These are phyloP conservation scores for Cornus suecica DNA, from an alignment of 148 eudicot genomes.

Conservation along the genomic window DNA sequence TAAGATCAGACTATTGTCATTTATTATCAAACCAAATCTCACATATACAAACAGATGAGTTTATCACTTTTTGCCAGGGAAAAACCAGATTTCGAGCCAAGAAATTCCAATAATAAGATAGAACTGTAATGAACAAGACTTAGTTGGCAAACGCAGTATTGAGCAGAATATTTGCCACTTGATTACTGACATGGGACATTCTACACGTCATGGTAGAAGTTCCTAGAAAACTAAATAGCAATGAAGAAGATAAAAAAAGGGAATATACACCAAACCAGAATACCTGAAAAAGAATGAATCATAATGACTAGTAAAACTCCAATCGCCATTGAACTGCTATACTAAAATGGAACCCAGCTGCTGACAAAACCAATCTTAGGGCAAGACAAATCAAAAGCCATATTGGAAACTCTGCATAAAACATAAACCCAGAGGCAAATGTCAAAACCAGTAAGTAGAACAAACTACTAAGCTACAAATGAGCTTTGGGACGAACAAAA, in stretches of 20 bases:
- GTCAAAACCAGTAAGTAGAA: background rate
- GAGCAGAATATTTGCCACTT: too few species aligned
- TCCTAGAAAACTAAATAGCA: background rate
- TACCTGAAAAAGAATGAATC: slow-evolving; percentile 94
- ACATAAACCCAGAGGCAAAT: too few species aligned
- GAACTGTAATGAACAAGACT: too few species aligned
- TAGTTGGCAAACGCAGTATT: too few species aligned
- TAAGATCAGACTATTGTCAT: too few species aligned
- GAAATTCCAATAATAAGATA: too few species aligned
- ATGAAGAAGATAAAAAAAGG: background rate
- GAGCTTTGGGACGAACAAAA: background rate
- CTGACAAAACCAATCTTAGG: slow-evolving; percentile 61
- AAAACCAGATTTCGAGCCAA: too few species aligned
- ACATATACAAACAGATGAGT: too few species aligned
- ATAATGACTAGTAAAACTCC: slow-evolving; percentile 83
- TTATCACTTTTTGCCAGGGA: too few species aligned
- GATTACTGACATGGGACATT: too few species aligned
- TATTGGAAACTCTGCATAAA: slow-evolving; percentile 63
- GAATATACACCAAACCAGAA: background rate
- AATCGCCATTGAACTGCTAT: slow-evolving; percentile 90
- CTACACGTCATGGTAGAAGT: too few species aligned
- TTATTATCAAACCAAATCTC: too few species aligned
- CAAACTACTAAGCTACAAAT: background rate
- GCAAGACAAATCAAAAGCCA: slow-evolving; percentile 79
- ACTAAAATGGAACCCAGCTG: slow-evolving; percentile 94